These are phyloP conservation scores for Elaeis guineensis DNA, from an alignment of 176 grass and related monocot genomes.

Conservation along the genomic window DNA sequence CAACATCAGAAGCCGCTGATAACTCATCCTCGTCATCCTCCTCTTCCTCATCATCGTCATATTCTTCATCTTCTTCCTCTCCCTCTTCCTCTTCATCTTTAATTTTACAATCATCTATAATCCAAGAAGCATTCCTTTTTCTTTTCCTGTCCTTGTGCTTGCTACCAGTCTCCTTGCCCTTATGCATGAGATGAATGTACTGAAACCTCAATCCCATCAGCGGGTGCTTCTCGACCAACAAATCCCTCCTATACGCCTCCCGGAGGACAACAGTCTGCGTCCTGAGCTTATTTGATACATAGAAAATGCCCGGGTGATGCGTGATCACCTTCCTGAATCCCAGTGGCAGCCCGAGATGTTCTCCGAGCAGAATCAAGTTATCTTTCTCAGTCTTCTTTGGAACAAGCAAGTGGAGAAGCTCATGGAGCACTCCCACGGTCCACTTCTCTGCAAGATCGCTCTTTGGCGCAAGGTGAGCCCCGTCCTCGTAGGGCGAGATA, in stretches of 20 bases:
- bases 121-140: background rate
- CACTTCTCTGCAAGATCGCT: conserved; percentile 82
- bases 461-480: conserved; percentile 43
- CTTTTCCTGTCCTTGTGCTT: conserved; percentile 32
- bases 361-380: conserved; percentile 53
- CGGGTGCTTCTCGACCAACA: conserved; percentile 72
- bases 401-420: conserved; percentile 55
- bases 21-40: conserved; percentile 33
- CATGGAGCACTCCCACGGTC: conserved; percentile 64
- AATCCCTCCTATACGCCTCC: conserved; percentile 61
- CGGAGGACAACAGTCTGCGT: conserved; percentile 78
- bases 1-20: conserved; percentile 22
- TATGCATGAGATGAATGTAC: conserved; percentile 91
- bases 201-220: conserved; percentile 83
- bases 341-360: conserved; percentile 47
- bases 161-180: conserved; percentile 36
- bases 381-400: conserved; percentile 91
- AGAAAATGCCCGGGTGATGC: conserved; percentile 84
- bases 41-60: conserved; percentile 26
- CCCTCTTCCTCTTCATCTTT: conserved; percentile 2
- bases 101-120: conserved; percentile 19
- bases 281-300: conserved; percentile 71
- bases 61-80: conserved; percentile 17
- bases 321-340: conserved; percentile 71
- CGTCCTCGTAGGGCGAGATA: conserved; percentile 76